These are phyloP conservation scores for Drosera spatulata DNA, from an alignment of 179 eudicot species.

Conservation along the genomic window DNA sequence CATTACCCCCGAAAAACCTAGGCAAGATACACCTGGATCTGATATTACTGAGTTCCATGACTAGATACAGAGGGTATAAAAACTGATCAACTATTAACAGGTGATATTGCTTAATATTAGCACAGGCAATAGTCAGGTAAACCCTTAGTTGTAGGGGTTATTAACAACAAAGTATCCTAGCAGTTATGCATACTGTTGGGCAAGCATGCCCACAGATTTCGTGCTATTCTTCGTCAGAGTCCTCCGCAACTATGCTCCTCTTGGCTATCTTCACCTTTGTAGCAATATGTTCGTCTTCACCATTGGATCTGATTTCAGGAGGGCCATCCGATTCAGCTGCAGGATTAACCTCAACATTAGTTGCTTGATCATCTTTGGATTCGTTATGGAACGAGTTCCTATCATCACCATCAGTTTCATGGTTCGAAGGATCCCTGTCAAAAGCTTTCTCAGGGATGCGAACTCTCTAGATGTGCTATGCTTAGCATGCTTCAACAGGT, in stretches of 20 bases:
- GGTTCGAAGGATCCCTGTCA: too few species aligned
- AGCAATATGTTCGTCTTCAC: constrained; percentile 18
- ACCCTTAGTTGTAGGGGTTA: too few species aligned
- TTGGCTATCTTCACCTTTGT: constrained; percentile 29
- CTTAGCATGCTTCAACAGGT: constrained; percentile 50
- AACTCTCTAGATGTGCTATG: constrained; percentile 57
- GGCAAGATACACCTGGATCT: too few species aligned
- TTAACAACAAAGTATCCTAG: too few species aligned
- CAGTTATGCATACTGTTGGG: too few species aligned
- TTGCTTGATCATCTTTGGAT: constrained; percentile 13
- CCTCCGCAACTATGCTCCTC: constrained; percentile 19
- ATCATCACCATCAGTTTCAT: constrained; percentile 12
- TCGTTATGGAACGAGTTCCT: constrained; percentile 11
- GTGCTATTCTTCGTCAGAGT: constrained; percentile 28
- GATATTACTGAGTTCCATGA: too few species aligned
- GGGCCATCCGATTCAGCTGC: constrained; percentile 9
- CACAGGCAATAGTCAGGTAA: too few species aligned
- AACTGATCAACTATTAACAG: neutral
- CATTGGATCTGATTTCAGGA: constrained; percentile 14
- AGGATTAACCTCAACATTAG: constrained; percentile 6
- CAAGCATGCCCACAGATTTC: too few species aligned
- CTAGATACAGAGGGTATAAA: too few species aligned
- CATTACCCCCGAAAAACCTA: too few species aligned
- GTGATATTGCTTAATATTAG: too few species aligned
- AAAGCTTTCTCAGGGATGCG: constrained; percentile 3